Evolutionary conservation across 2,329 filamentous ascomycete species (phyloP).

Genomic region (Beauveria brongniartii): DNA sequence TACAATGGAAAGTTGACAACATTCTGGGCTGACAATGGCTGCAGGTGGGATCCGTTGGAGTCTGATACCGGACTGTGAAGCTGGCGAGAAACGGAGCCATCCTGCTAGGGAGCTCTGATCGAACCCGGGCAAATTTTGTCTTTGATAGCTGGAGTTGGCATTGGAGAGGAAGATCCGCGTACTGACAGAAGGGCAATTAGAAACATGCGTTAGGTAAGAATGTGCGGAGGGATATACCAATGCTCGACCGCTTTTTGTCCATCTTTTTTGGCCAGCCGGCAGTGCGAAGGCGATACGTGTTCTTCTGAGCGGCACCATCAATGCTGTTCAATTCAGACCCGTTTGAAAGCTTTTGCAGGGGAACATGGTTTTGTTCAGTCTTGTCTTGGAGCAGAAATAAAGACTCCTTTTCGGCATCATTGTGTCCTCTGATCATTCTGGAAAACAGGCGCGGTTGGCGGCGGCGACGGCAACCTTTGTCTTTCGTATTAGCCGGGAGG

Average conservation of each 20-base stretch:
- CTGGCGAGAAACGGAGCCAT: slow-evolving; percentile 9
- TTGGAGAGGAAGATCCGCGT: not conserved
- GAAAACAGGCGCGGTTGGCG: not conserved
- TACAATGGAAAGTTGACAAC: not conserved
- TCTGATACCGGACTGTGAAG: not conserved
- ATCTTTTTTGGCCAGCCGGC: not conserved
- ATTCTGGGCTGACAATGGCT: not conserved
- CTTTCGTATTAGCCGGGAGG: not conserved
- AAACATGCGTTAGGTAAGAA: not conserved
- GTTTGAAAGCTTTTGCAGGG: not conserved
- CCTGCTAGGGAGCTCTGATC: slow-evolving; percentile 7
- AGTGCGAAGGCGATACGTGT: not conserved
- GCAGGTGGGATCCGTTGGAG: not conserved
- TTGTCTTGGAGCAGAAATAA: not conserved
- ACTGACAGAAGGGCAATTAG: not conserved
- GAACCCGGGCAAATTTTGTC: not conserved
- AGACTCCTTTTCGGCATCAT: not conserved
- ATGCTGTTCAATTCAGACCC: not conserved
- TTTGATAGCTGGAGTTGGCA: not conserved
- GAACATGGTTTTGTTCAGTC: not conserved
- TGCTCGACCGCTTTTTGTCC: not conserved
- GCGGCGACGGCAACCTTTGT: not conserved
- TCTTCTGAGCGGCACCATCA: not conserved
- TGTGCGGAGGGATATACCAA: not conserved
- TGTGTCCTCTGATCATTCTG: not conserved